Conservation (phyloP, 1,284 basidiomycete genomes). For the Trametes polyzona region DNA sequence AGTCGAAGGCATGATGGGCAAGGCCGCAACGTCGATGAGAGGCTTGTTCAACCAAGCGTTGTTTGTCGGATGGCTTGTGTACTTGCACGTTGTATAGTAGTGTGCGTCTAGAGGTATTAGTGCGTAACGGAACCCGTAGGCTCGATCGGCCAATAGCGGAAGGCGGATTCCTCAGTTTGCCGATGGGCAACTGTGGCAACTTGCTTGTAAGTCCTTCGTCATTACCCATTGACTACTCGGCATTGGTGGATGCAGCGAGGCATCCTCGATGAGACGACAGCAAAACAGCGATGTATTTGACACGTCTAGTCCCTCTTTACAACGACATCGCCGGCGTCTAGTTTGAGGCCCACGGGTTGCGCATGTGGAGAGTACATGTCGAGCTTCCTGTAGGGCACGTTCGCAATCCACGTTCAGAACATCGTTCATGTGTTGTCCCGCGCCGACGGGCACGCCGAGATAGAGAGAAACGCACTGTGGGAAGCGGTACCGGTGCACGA, state of each 20-base stretch:
- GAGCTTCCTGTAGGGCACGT: slow-evolving; percentile 45
- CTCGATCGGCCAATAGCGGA: slow-evolving; percentile 3
- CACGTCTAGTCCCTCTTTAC: slow-evolving; percentile 45
- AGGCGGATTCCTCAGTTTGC: not conserved
- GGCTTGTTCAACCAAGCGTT: slow-evolving; percentile 14
- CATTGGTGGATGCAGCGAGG: not conserved
- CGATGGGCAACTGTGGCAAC: not conserved
- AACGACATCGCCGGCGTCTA: slow-evolving; percentile 48
- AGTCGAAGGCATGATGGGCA: slow-evolving; percentile 17
- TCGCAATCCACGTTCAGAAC: too few relatives aligned
- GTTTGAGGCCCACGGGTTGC: slow-evolving; percentile 50
- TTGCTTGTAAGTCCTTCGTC: too few relatives aligned
- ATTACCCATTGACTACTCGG: too few relatives aligned
- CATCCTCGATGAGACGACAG: not conserved
- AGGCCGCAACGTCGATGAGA: too few relatives aligned
- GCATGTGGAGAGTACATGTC: slow-evolving; percentile 55
- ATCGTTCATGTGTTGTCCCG: too few relatives aligned
- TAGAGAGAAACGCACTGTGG: slow-evolving; percentile 59
- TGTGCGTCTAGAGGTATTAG: not conserved
- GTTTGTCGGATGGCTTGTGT: not conserved
- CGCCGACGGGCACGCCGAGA: too few relatives aligned
- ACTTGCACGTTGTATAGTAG: not conserved
- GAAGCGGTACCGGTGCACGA: slow-evolving; percentile 63
- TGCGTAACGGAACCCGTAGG: not conserved
- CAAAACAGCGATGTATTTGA: slow-evolving; percentile 11